Conservation (phyloP, 2,329 filamentous ascomycete species). For the Fusarium citri region DNA sequence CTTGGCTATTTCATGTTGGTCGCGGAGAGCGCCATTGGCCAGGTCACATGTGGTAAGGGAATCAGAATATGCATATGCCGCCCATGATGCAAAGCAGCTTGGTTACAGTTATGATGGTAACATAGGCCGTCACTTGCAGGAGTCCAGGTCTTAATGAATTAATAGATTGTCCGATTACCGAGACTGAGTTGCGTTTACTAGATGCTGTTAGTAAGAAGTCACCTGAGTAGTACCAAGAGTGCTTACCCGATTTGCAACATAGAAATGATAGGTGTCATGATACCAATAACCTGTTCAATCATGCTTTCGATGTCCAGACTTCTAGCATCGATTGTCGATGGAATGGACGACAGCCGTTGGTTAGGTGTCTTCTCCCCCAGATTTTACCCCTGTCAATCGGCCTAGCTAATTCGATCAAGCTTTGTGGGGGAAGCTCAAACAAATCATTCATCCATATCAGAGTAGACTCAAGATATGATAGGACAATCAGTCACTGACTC, state of each 20-base stretch:
- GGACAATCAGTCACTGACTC: background rate
- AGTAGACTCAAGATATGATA: background rate
- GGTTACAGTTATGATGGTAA: background rate
- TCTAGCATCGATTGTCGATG: background rate
- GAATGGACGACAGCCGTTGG: background rate
- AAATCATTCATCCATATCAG: background rate
- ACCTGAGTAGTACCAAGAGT: background rate
- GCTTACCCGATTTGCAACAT: background rate
- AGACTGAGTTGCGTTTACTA: background rate
- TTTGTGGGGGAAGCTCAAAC: conserved; percentile 20
- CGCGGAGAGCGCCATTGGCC: background rate
- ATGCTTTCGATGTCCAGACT: background rate
- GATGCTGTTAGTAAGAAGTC: background rate
- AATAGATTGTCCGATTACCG: background rate
- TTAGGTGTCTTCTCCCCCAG: conserved; percentile 3
- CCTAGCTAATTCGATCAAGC: conserved; percentile 12
- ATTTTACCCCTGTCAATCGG: conserved; percentile 16
- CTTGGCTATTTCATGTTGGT: no score
- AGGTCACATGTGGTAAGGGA: no score
- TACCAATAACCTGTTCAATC: background rate
- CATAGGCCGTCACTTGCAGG: background rate
- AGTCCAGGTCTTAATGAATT: background rate
- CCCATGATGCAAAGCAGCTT: background rate
- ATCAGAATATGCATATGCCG: background rate
- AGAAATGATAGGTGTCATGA: background rate